Evolutionary conservation across 805 yeast species (phyloP).

Genomic region (Candida suzukii): DNA sequence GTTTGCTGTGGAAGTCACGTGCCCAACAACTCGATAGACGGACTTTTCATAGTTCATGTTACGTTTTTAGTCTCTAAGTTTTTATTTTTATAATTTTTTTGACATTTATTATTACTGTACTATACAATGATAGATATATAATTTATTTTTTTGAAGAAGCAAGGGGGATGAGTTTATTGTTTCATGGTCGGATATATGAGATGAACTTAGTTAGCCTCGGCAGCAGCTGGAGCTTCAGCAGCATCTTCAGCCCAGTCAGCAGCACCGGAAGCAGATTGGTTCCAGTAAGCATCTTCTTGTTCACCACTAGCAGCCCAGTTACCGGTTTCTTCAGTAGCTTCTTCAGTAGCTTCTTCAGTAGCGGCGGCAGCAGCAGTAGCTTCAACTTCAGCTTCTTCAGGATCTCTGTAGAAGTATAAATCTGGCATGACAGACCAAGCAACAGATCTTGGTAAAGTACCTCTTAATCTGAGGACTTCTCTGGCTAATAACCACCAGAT

Average conservation of each 20-base stretch:
- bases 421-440: constrained; percentile 99
- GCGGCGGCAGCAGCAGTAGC: constrained; percentile 56
- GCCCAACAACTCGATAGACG: too few species aligned
- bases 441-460: constrained; percentile 91
- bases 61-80: too few species aligned
- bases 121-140: not conserved
- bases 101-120: not conserved
- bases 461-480: constrained; percentile 99
- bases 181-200: not conserved
- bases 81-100: not conserved
- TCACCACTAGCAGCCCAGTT: constrained; percentile 40
- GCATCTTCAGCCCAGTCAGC: constrained; percentile 50
- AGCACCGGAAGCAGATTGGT: constrained; percentile 33
- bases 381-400: constrained; percentile 93
- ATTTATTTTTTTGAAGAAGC: not conserved
- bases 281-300: constrained; percentile 70
- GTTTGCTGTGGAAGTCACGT: too few species aligned
- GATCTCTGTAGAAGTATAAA: constrained; percentile 99
- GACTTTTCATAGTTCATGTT: too few species aligned
- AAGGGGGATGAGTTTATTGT: too few species aligned
- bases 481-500: constrained; percentile 99
- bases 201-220: constrained; percentile 16
- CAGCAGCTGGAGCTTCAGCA: constrained; percentile 39
- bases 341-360: constrained; percentile 60
- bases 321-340: constrained; percentile 58